Base-by-base conservation (phyloP, 805 yeast genomes). In the Candida namnaoensis region DNA sequence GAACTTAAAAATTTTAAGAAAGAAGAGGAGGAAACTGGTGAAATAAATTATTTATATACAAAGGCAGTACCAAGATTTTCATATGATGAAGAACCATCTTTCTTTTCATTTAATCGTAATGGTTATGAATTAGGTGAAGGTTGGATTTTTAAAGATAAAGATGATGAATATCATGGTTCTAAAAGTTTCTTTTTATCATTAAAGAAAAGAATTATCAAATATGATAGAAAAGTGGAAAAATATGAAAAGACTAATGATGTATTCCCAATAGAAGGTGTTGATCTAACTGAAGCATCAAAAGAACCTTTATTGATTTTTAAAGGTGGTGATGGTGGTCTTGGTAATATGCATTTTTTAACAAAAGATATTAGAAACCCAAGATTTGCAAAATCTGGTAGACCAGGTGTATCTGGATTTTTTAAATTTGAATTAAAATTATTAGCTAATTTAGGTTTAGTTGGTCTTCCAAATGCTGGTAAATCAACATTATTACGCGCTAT, bases 381-480 rank as follows among this genome's bases (percentile, higher is more conserved):
- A 42, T 93, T 93, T 59, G 77, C 91, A 26, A 90, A 88, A 54
- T 58, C 56, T 25, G 99, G 98, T 4, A 72, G 98, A 45, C 62
- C 61, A 6, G 87, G 88, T 0, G 48, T 88, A 3, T 80, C 77
- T 33, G 74, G 76, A 15, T 66, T 69, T 42, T 88, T 93, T 47
- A 62, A 87, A 43, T 76, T 93, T 48, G 99, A 93, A 62, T 66
- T 93, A 48, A 88, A 88, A 57, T 69, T 88, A 34, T 70, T 93
- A 43, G 99, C 99, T 0, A 98, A 93, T 60, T 64, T 91, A 44
- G 99, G 98, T 0, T 66, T 93, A 6, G 96, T 93, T 23, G 99
- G 99, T 0, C 67, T 93, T 15, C 99, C 99, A 1, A 93, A 93
- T 61, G 96, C 98, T 4, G 99, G 99, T 1, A 93, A 93, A 57